These are phyloP conservation scores for Ganoderma resinaceum DNA, from an alignment of 1,284 basidiomycete species.

Conservation along the genomic window DNA sequence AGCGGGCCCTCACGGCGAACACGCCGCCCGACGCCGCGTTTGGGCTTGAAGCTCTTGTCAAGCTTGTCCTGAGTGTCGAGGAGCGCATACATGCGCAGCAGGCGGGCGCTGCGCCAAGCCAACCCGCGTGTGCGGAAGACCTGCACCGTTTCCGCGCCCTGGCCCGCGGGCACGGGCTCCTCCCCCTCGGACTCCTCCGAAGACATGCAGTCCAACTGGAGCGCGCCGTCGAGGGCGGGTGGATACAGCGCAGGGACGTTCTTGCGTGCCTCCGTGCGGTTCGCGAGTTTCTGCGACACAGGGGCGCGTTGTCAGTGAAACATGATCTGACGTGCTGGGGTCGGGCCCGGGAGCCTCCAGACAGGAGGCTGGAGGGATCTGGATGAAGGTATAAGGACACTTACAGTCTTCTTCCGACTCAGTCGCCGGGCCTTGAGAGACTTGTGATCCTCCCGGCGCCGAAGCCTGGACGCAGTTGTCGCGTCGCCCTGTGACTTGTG, in stretches of 20 bases:
- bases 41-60: conserved; percentile 55
- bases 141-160: conserved; percentile 34
- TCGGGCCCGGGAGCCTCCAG: background rate
- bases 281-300: conserved; percentile 63
- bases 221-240: conserved; percentile 68
- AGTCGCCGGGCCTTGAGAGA: conserved; percentile 63
- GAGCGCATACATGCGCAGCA: conserved; percentile 61
- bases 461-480: conserved; percentile 48
- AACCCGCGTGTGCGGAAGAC: conserved; percentile 61
- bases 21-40: conserved; percentile 61
- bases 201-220: conserved; percentile 79
- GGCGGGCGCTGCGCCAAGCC: conserved; percentile 67
- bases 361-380: conserved; percentile 13
- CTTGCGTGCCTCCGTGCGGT: conserved; percentile 63
- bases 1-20: conserved; percentile 59
- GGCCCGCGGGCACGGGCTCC: conserved; percentile 49
- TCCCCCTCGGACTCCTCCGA: conserved; percentile 76
- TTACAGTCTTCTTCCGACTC: conserved; percentile 66
- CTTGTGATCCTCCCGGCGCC: conserved; percentile 64
- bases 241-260: conserved; percentile 60
- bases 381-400: conserved; percentile 33
- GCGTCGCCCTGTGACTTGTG: conserved; percentile 64
- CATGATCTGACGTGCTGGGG: background rate
- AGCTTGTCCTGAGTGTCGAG: conserved; percentile 63
- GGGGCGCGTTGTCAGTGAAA: background rate